Conservation (phyloP, 257 asterid genomes). For the Solanum chilense region DNA sequence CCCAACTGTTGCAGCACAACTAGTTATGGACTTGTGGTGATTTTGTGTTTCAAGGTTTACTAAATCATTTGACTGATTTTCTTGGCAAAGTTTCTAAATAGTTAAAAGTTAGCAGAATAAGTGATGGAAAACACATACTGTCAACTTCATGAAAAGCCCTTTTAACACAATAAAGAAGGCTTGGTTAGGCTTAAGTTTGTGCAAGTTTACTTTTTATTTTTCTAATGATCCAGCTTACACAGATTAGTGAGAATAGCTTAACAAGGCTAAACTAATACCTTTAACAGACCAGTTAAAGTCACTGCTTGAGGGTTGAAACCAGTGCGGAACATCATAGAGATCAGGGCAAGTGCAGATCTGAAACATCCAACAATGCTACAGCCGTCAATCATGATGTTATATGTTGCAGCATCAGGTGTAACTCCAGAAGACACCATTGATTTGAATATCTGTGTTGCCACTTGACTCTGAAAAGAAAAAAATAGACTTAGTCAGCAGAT, state of each 20-base stretch:
- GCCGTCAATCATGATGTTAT: slow-evolving; percentile 58
- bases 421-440: slow-evolving; percentile 48
- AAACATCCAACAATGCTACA: slow-evolving; percentile 46
- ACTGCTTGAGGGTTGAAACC: slow-evolving; percentile 39
- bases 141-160: neutral
- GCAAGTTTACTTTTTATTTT: neutral
- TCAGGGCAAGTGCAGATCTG: slow-evolving; percentile 57
- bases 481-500: neutral
- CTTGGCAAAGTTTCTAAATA: neutral
- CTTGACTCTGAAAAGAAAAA: slow-evolving; percentile 29
- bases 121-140: neutral
- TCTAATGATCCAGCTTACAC: neutral
- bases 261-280: slow-evolving; percentile 30
- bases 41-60: neutral
- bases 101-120: neutral
- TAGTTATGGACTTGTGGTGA: neutral
- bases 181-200: neutral
- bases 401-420: slow-evolving; percentile 43
- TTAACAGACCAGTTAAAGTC: slow-evolving; percentile 49
- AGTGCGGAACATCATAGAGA: slow-evolving; percentile 63
- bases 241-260: neutral
- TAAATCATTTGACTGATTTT: neutral
- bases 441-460: slow-evolving; percentile 54
- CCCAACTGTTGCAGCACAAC: neutral
- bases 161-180: neutral